Base-by-base conservation (phyloP, 768 basidiomycete species). In the Lactarius trivialis region DNA sequence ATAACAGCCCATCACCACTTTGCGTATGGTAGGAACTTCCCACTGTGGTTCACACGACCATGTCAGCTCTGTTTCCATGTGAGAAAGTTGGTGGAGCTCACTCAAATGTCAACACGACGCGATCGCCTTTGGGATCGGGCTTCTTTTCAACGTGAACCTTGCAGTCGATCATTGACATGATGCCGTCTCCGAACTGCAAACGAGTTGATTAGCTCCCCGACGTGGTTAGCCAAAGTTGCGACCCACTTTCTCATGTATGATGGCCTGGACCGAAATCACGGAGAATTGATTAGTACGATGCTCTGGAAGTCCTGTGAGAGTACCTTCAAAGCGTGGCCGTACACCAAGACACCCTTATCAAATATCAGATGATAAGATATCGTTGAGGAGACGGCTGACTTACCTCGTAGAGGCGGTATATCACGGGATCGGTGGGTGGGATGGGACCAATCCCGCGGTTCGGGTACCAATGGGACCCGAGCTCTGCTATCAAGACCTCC, bases 101-200 rank as follows among this genome's bases (percentile, higher is more conserved):
- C 89, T 92, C 88, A 65, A 91, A 90, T 2, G 85, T 91, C 63
- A 92, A 76, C 19, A 90, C 68, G 9, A 91, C 85, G 49, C 90
- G 86, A 67, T 91, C 89, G 37, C 89, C 89, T 69, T 86, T 88
- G 17, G 88, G 88, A 68, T 91, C 82, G 17, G 79, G 77, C 71
- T 91, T 91, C 75, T 78, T 83, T 64, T 82, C 77, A 50, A 91
- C 76, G 52, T 77, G 78, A 63, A 91, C 79, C 67, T 82, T 85
- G 73, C 89, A 91, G 71, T 92, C 89, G 60, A 91, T 90, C 87
- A 91, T 89, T 21, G 86, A 88, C 88, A 91, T 91, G 63, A 92
- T 91, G 5, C 90, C 89, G 68, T 92, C 90, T 6, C 90, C 90
- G 65, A 91, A 91, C 87, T 89, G 55, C 26, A 14, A 21, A 32